Conservation (phyloP, 495 filamentous ascomycete species). For the Neurospora sp. region DNA sequence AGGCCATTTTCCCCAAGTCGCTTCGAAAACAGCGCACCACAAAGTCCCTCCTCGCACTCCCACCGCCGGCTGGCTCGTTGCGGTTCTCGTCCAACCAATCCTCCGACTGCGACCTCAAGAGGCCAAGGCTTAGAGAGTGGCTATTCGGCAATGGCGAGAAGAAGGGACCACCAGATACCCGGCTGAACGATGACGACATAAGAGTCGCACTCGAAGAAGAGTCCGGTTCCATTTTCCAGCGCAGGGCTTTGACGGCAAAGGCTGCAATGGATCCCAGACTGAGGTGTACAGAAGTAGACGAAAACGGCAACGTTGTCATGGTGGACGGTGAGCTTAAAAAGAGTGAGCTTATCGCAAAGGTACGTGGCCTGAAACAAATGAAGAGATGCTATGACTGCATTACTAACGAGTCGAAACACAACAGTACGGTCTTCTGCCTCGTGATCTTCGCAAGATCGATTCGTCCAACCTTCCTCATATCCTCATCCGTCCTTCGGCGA, state of each 20-base stretch:
- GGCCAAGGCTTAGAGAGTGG: slow-evolving; percentile 43
- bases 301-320: slow-evolving; percentile 86
- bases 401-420: slow-evolving; percentile 12
- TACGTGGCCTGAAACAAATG: slow-evolving; percentile 28
- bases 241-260: slow-evolving; percentile 56
- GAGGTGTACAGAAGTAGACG: slow-evolving; percentile 90
- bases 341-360: slow-evolving; percentile 90
- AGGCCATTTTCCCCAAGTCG: slow-evolving; percentile 31
- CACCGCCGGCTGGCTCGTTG: slow-evolving; percentile 7
- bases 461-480: slow-evolving; percentile 97
- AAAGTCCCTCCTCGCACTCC: neutral
- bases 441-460: slow-evolving; percentile 95
- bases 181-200: slow-evolving; percentile 42
- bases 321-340: slow-evolving; percentile 96
- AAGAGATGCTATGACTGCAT: neutral
- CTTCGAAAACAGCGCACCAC: slow-evolving; percentile 10
- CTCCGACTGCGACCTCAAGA: slow-evolving; percentile 24
- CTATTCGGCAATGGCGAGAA: slow-evolving; percentile 37
- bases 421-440: slow-evolving; percentile 89
- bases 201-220: slow-evolving; percentile 38
- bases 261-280: slow-evolving; percentile 70
- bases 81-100: slow-evolving; percentile 22
- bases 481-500: slow-evolving; percentile 85
- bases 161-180: slow-evolving; percentile 16
- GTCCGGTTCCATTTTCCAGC: slow-evolving; percentile 45